These are phyloP conservation scores for Osmozyma mogii DNA, from an alignment of 805 yeast species.

Conservation along the genomic window DNA sequence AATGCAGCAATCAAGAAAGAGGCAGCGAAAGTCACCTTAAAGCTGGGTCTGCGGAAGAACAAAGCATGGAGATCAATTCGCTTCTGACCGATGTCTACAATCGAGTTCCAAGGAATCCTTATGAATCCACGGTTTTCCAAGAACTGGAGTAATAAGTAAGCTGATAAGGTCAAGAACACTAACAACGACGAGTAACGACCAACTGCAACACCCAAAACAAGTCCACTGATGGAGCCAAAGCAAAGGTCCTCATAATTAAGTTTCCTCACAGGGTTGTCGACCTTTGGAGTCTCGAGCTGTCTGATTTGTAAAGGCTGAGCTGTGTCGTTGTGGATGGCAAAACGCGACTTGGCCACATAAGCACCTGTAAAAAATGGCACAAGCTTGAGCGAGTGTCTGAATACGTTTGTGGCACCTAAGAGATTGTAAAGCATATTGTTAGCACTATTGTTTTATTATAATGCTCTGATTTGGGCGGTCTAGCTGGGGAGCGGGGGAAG, in stretches of 20 bases:
- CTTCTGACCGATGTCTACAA: slow-evolving; percentile 24
- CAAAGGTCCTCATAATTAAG: slow-evolving; percentile 57
- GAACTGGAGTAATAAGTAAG: slow-evolving; percentile 39
- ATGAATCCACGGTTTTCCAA: slow-evolving; percentile 49
- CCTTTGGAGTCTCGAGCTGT: slow-evolving; percentile 6
- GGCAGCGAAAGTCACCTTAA: slow-evolving; percentile 47
- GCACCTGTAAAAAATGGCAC: slow-evolving; percentile 11
- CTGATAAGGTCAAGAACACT: slow-evolving; percentile 41
- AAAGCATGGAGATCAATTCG: slow-evolving; percentile 40
- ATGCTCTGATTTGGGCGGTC: too few relatives aligned
- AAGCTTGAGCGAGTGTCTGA: slow-evolving; percentile 7
- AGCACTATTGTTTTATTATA: too few relatives aligned
- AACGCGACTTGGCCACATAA: slow-evolving; percentile 8
- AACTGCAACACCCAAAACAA: slow-evolving; percentile 49
- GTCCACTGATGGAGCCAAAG: slow-evolving; percentile 55
- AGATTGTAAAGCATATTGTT: too few relatives aligned
- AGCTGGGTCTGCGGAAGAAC: slow-evolving; percentile 52
- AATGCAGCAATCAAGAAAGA: slow-evolving; percentile 55
- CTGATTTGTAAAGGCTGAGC: slow-evolving; percentile 9
- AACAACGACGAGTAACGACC: slow-evolving; percentile 53
- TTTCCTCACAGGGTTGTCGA: slow-evolving; percentile 25
- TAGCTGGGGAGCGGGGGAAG: too few relatives aligned
- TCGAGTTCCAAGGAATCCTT: slow-evolving; percentile 35
- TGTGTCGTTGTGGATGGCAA: slow-evolving; percentile 8
- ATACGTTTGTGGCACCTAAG: too few relatives aligned